phyloP scores from a whole-genome alignment of 1,284 basidiomycete species.

The Fomes fomentarius region DNA sequence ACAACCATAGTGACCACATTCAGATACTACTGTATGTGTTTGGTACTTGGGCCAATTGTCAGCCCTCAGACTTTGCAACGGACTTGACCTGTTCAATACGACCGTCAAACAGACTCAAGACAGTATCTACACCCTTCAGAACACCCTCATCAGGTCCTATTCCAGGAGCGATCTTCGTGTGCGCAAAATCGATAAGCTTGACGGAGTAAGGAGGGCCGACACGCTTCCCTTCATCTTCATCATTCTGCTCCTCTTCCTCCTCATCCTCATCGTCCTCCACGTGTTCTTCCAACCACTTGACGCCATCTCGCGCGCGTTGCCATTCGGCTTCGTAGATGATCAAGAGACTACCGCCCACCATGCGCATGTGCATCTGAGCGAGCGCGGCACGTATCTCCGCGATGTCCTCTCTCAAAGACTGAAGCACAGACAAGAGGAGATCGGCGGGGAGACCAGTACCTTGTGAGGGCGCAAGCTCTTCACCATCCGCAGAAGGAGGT shows the following conservation, averaged over 20 bases:
- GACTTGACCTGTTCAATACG: slow-evolving; percentile 42
- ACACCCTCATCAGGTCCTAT: slow-evolving; percentile 83
- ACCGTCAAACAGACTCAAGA: slow-evolving; percentile 60
- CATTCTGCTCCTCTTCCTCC: slow-evolving; percentile 35
- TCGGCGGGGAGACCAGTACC: slow-evolving; percentile 55
- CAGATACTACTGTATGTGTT: too few relatives aligned
- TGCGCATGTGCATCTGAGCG: slow-evolving; percentile 67
- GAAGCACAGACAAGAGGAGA: slow-evolving; percentile 63
- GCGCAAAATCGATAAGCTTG: slow-evolving; percentile 93
- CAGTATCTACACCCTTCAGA: slow-evolving; percentile 70
- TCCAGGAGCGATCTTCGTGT: slow-evolving; percentile 73
- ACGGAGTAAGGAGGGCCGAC: slow-evolving; percentile 63
- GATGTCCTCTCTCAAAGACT: slow-evolving; percentile 58
- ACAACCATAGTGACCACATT: too few relatives aligned
- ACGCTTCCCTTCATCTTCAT: slow-evolving; percentile 36
- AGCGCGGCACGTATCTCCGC: slow-evolving; percentile 60
- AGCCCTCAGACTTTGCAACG: not conserved
- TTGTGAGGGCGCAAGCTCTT: slow-evolving; percentile 8
- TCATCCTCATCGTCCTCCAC: slow-evolving; percentile 43
- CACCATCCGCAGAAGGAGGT: not conserved
- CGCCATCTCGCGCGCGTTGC: slow-evolving; percentile 43
- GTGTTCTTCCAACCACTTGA: slow-evolving; percentile 35
- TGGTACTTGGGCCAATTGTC: too few relatives aligned
- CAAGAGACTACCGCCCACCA: slow-evolving; percentile 83
- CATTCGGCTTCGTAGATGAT: slow-evolving; percentile 84